A percentile compares a stretch with the other conserved stretches of the same genome.
These are phyloP conservation scores for Coemansia sp. DNA, from an alignment of 192 early-diverging fungal species.

Conservation along the genomic window DNA sequence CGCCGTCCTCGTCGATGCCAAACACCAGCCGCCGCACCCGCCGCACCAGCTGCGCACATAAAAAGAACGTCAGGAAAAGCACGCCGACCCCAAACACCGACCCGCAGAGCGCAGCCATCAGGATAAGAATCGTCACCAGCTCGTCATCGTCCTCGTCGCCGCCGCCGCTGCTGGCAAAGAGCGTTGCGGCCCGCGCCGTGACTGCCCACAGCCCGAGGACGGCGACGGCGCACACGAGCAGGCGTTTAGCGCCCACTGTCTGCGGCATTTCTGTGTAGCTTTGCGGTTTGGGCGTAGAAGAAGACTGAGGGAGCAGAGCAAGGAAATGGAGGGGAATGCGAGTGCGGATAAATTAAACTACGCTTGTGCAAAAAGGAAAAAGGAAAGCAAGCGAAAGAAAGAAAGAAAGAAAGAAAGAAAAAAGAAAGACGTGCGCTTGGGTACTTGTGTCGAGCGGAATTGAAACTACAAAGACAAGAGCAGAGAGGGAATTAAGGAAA, in stretches of 20 bases:
- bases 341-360: background rate
- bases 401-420: background rate
- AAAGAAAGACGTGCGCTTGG: too few relatives aligned
- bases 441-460: too few relatives aligned
- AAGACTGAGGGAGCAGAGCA: too few relatives aligned
- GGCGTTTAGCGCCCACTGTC: too few relatives aligned
- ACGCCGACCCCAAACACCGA: slow-evolving; percentile 32
- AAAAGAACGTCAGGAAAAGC: slow-evolving; percentile 25
- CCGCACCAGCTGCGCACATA: slow-evolving; percentile 12
- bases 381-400: background rate
- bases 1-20: slow-evolving; percentile 42
- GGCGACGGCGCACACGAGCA: too few relatives aligned
- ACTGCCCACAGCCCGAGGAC: too few relatives aligned
- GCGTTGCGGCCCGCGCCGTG: too few relatives aligned
- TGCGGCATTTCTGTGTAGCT: too few relatives aligned
- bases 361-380: background rate
- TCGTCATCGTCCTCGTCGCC: slow-evolving; percentile 27
- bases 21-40: slow-evolving; percentile 21
- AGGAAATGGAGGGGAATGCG: background rate
- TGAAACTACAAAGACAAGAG: background rate
- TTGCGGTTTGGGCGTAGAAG: too few relatives aligned
- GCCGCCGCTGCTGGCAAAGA: too few relatives aligned
- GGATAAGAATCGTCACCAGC: slow-evolving; percentile 32
- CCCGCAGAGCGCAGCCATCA: slow-evolving; percentile 33
- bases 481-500: background rate